Conservation (phyloP, 176 grass and related monocot species). For the Lolium rigidum region DNA sequence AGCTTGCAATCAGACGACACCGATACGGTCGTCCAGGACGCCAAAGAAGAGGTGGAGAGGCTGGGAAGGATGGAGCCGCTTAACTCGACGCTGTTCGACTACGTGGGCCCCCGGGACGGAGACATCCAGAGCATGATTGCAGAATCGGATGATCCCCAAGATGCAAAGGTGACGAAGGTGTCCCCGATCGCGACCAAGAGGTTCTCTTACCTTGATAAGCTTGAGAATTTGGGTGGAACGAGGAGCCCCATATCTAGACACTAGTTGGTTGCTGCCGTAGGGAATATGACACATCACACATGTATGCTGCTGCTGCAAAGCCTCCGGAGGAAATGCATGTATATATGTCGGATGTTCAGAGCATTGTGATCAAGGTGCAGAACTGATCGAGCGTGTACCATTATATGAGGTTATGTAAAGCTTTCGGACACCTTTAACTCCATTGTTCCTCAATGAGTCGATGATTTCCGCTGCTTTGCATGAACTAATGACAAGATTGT, state of each 20-base stretch:
- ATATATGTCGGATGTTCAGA: constrained; percentile 41
- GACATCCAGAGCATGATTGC: constrained; percentile 1
- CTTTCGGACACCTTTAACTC: constrained; percentile 11
- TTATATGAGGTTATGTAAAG: constrained; percentile 26
- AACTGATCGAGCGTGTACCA: constrained; percentile 4
- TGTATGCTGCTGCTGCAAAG: constrained; percentile 25
- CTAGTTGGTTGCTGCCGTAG: constrained; percentile 36
- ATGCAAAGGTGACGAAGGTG: constrained; percentile 44
- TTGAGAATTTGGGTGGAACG: constrained; percentile 53
- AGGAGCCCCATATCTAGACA: constrained; percentile 61
- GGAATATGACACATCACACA: constrained; percentile 13
- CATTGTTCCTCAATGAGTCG: neutral
- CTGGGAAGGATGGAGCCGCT: constrained; percentile 54
- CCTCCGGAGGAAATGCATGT: constrained; percentile 32
- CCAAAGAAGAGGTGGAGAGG: constrained; percentile 58
- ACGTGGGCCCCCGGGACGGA: constrained; percentile 29
- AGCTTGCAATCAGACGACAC: constrained; percentile 34
- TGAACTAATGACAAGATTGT: neutral
- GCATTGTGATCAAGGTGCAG: constrained; percentile 14
- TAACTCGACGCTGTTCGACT: constrained; percentile 25
- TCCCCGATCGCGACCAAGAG: constrained; percentile 38
- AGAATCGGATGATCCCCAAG: neutral
- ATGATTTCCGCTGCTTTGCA: neutral
- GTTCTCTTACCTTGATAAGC: constrained; percentile 56
- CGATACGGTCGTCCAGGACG: constrained; percentile 32